phyloP scores from a whole-genome alignment of 2,329 filamentous ascomycete species.

The Coniochaeta ligniaria region DNA sequence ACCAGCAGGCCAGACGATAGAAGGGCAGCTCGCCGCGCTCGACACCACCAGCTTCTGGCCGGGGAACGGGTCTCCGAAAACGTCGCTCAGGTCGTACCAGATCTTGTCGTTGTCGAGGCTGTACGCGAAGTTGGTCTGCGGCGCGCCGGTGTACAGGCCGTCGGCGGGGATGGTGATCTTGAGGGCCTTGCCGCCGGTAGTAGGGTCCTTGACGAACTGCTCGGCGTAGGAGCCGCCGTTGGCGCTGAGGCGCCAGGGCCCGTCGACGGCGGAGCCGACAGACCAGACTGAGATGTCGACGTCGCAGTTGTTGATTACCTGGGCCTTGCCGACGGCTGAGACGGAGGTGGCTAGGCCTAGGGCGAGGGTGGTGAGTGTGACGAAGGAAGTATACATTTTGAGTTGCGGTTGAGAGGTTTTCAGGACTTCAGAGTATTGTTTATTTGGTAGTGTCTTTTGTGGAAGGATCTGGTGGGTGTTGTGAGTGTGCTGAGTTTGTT shows the following conservation, averaged over 20 bases:
- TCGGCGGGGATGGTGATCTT: conserved; percentile 26
- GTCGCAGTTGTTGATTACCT: conserved; percentile 28
- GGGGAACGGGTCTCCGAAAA: conserved; percentile 30
- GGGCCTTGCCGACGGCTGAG: conserved; percentile 23
- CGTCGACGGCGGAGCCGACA: conserved; percentile 23
- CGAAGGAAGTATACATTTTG: conserved; percentile 13
- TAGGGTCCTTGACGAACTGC: conserved; percentile 24
- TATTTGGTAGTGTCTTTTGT: neutral
- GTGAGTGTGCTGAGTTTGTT: too few relatives aligned
- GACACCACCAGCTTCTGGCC: conserved; percentile 23
- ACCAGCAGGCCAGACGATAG: conserved; percentile 27
- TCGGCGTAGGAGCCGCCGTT: conserved; percentile 23
- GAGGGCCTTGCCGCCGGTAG: conserved; percentile 29
- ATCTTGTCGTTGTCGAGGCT: conserved; percentile 24
- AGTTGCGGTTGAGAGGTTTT: neutral
- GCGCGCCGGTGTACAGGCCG: conserved; percentile 29
- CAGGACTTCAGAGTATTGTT: neutral
- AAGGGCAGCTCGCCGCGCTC: conserved; percentile 21
- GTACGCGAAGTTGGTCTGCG: conserved; percentile 32
- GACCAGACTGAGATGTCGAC: conserved; percentile 29
- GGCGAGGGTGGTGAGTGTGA: conserved; percentile 14
- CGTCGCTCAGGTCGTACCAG: conserved; percentile 32
- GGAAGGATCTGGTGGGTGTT: too few relatives aligned
- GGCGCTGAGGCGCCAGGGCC: conserved; percentile 16
- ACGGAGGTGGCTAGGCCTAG: conserved; percentile 14